Evolutionary conservation across 805 yeast genomes (phyloP).

Genomic region (Starmerella floris): DNA sequence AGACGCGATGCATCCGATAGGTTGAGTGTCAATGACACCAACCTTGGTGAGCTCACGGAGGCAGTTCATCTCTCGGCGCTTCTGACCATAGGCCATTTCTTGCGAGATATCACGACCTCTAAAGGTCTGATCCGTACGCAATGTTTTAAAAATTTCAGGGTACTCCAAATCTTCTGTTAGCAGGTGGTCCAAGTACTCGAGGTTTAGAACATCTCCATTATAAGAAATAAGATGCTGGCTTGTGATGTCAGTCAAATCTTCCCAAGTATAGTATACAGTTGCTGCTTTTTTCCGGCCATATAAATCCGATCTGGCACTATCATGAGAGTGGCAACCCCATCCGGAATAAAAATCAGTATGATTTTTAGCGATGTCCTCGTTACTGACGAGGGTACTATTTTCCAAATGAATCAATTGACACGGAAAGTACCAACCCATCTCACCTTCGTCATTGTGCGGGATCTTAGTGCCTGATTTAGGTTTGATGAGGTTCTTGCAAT

Average conservation of each 20-base stretch:
- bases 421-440: conserved; percentile 93
- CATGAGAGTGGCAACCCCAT: conserved; percentile 81
- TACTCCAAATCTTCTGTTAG: conserved; percentile 52
- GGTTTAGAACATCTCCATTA: conserved; percentile 78
- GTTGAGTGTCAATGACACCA: conserved; percentile 76
- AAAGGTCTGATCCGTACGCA: conserved; percentile 41
- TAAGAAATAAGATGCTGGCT: conserved; percentile 72
- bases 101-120: conserved; percentile 76
- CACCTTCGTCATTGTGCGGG: conserved; percentile 43
- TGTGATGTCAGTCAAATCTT: conserved; percentile 48
- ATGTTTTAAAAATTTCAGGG: conserved; percentile 55
- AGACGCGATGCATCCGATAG: conserved; percentile 91
- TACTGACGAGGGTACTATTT: conserved; percentile 60
- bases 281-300: conserved; percentile 58
- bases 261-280: conserved; percentile 83
- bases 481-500: conserved; percentile 64
- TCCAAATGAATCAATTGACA: conserved; percentile 45
- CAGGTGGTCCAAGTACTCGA: conserved; percentile 65
- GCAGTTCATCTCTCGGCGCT: conserved; percentile 65
- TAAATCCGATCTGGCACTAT: conserved; percentile 46
- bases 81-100: conserved; percentile 49
- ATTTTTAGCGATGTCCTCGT: conserved; percentile 27
- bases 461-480: conserved; percentile 60
- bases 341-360: conserved; percentile 49
- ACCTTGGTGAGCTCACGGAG: conserved; percentile 74